Conservation (phyloP, 2,329 filamentous ascomycete genomes). For the Aspergillus vadensis region DNA sequence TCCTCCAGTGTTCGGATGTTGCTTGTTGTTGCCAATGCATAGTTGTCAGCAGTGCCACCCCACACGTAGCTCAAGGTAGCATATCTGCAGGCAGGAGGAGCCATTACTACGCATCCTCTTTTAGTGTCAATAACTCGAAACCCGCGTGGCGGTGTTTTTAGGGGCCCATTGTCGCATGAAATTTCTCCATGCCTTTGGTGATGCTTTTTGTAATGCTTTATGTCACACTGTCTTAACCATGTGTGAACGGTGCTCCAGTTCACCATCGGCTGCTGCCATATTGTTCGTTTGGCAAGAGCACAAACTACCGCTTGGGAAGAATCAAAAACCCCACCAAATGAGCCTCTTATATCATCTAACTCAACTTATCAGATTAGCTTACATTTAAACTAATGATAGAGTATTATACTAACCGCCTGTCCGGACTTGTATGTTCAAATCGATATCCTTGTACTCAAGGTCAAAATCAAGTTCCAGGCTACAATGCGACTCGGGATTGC, state of each 20-base stretch:
- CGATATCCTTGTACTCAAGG: too few species aligned
- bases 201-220: not conserved
- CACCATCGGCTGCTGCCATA: not conserved
- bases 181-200: too few species aligned
- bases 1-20: not conserved
- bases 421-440: too few species aligned
- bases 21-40: not conserved
- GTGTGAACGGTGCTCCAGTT: not conserved
- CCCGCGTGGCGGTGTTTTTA: not conserved
- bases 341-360: too few species aligned
- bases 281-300: too few species aligned
- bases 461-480: too few species aligned
- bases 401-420: too few species aligned
- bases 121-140: not conserved
- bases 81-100: not conserved
- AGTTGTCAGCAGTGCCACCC: not conserved
- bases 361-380: too few species aligned
- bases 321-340: too few species aligned
- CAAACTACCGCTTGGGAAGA: too few species aligned
- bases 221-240: not conserved
- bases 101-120: not conserved
- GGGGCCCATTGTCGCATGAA: not conserved
- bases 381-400: too few species aligned
- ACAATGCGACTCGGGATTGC: too few species aligned
- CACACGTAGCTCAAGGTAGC: constrained; percentile 4